Conservation (phyloP, 208 protist genomes). For the Acanthamoeba sp. region DNA sequence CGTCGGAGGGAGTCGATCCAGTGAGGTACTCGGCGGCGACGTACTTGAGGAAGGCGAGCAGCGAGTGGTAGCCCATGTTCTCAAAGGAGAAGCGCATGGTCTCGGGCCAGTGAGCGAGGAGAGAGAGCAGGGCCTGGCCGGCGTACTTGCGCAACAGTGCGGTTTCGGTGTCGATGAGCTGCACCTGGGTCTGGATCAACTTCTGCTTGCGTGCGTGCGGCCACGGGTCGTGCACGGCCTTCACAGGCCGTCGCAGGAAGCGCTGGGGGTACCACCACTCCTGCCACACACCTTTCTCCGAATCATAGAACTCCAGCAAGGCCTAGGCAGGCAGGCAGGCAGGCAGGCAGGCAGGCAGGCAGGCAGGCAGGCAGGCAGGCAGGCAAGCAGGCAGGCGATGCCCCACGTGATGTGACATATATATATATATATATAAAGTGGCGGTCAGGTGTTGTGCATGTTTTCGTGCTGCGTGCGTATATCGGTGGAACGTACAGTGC, state of each 20-base stretch:
- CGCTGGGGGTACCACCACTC: slow-evolving; percentile 68
- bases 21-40: slow-evolving; percentile 69
- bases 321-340: too few species aligned
- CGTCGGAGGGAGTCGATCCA: neutral
- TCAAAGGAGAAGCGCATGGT: slow-evolving; percentile 41
- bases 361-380: too few species aligned
- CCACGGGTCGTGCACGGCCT: slow-evolving; percentile 50
- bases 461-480: too few species aligned
- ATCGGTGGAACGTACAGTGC: slow-evolving; percentile 4
- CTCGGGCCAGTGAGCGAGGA: slow-evolving; percentile 67
- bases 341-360: too few species aligned
- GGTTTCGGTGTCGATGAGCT: neutral
- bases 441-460: too few species aligned
- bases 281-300: slow-evolving; percentile 43
- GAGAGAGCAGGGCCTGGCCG: slow-evolving; percentile 28
- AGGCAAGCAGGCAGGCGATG: too few species aligned
- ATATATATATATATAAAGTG: too few species aligned
- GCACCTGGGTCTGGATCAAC: neutral
- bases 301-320: slow-evolving; percentile 56
- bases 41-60: slow-evolving; percentile 52
- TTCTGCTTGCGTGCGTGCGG: neutral
- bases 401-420: too few species aligned
- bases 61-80: slow-evolving; percentile 7
- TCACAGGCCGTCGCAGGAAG: slow-evolving; percentile 29
- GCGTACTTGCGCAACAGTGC: slow-evolving; percentile 34